Conservation (phyloP, 2,329 filamentous ascomycete species). For the Aspergillus terreus region DNA sequence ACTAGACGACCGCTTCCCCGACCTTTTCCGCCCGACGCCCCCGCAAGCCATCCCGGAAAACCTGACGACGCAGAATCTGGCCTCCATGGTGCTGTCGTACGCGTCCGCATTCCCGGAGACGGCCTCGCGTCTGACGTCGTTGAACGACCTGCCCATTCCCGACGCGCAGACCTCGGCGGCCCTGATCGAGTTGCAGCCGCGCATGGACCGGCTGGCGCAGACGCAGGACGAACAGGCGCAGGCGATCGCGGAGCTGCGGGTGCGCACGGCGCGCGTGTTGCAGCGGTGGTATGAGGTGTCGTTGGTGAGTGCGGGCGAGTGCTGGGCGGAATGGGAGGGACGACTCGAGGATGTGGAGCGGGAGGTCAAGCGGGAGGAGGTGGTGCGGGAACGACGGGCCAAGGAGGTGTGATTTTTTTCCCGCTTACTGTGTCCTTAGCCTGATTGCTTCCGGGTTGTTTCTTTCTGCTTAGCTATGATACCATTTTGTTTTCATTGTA, state of each 20-base stretch:
- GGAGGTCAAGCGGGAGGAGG: conserved; percentile 61
- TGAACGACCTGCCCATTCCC: conserved; percentile 46
- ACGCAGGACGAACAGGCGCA: conserved; percentile 38
- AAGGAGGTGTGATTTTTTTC: conserved; percentile 27
- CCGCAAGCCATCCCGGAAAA: conserved; percentile 32
- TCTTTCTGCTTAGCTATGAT: conserved; percentile 8
- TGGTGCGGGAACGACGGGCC: conserved; percentile 51
- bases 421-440: neutral
- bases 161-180: conserved; percentile 39
- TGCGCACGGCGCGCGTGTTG: conserved; percentile 48
- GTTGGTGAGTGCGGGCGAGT: conserved; percentile 64
- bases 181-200: conserved; percentile 41
- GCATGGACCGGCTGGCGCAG: conserved; percentile 33
- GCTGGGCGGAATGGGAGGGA: conserved; percentile 68
- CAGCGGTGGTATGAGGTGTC: conserved; percentile 71
- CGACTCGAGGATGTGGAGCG: conserved; percentile 64
- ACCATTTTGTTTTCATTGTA: neutral
- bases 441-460: neutral
- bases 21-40: conserved; percentile 37
- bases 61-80: conserved; percentile 34
- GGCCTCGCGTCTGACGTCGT: conserved; percentile 45
- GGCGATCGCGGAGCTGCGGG: conserved; percentile 39
- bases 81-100: conserved; percentile 43
- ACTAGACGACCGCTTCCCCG: conserved; percentile 39
- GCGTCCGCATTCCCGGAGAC: conserved; percentile 46